Percentiles rank a stretch among this genome's conserved stretches.
Conservation (phyloP, 768 basidiomycete genomes). For the Tylopilus sp. region DNA sequence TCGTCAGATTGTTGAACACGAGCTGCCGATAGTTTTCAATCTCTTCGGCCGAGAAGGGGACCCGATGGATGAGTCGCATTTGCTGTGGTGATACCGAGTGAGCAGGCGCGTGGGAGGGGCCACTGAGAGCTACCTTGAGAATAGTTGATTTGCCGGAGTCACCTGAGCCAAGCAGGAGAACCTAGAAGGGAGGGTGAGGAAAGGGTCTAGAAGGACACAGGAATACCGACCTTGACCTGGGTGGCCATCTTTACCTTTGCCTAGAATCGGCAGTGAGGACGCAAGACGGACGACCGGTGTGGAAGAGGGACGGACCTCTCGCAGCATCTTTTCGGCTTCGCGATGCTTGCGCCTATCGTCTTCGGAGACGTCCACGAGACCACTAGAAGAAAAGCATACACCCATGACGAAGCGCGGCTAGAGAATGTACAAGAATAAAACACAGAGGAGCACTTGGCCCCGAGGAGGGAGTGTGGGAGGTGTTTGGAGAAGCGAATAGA, state of each 20-base stretch:
- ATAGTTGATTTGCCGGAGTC: slow-evolving; percentile 94
- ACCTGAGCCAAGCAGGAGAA: slow-evolving; percentile 87
- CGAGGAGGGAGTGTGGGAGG: neutral
- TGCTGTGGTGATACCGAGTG: slow-evolving; percentile 49
- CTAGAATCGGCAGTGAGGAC: slow-evolving; percentile 46
- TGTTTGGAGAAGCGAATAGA: neutral
- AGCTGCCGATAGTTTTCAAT: slow-evolving; percentile 88
- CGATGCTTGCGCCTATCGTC: slow-evolving; percentile 62
- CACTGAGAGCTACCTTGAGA: slow-evolving; percentile 63
- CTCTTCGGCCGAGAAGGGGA: slow-evolving; percentile 79
- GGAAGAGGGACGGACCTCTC: slow-evolving; percentile 50
- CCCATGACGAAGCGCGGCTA: slow-evolving; percentile 50
- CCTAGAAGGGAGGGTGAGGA: slow-evolving; percentile 37
- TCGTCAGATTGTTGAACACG: slow-evolving; percentile 87
- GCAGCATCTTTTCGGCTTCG: slow-evolving; percentile 75
- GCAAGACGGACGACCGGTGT: no score
- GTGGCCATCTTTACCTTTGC: slow-evolving; percentile 66
- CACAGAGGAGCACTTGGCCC: slow-evolving; percentile 17
- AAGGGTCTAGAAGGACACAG: neutral
- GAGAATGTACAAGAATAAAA: slow-evolving; percentile 2
- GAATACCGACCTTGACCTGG: slow-evolving; percentile 67
- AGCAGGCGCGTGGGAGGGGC: neutral
- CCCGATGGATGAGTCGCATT: slow-evolving; percentile 93
- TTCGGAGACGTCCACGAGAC: slow-evolving; percentile 58
- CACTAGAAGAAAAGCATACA: slow-evolving; percentile 66